Evolutionary conservation across 768 basidiomycete species (phyloP), one percentile per base, ranked within the genome.

Genomic region (Lactarius vividus): DNA sequence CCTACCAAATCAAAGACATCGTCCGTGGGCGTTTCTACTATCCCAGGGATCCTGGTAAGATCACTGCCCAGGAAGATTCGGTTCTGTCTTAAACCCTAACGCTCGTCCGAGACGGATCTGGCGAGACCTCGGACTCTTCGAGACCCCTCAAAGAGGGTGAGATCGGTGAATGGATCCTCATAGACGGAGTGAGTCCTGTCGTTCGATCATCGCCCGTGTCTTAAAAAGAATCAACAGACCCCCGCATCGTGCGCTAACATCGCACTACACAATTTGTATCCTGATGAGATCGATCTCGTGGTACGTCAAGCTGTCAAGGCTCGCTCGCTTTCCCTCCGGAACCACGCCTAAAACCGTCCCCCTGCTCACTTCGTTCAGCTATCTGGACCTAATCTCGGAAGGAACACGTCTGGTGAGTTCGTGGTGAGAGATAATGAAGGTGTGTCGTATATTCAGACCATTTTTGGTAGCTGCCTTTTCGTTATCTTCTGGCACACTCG

Each of bases 231-330:
- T 66, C 57, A n/a, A 23, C 67, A 91, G 91, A 94, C 93, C 11
- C 92, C 96, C 4, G 94, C 95, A 4, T 91, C 96, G 15, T 97
- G 96, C 74, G 82, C 92, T 2, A 97, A 96, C 72, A 87, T 98
- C 65, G 94, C 86, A 2, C 78, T 98, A 49, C 91, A 96, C 75
- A 98, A 98, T 71, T 72, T 98, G 10, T 96, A 88, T 74, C 88
- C 87, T 2, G 88, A 83, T 40, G 77, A 91, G 73, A 91, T 98
- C 37, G 94, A 98, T 75, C 84, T 98, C n/a, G 86, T 98, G 63
- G 91, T 92, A 71, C 39, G 84, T 78, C 16, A 23, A 53, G 13
- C 71, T 37, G 84, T 78, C 16, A 23, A 53, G 13, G 23, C 54
- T 40, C 42, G 16, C 42, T 54, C 35, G 46, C 52, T 57, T 49